phyloP scores from a whole-genome alignment of 371 early-diverging fungal species.

The Blastocladiella emersonii region DNA sequence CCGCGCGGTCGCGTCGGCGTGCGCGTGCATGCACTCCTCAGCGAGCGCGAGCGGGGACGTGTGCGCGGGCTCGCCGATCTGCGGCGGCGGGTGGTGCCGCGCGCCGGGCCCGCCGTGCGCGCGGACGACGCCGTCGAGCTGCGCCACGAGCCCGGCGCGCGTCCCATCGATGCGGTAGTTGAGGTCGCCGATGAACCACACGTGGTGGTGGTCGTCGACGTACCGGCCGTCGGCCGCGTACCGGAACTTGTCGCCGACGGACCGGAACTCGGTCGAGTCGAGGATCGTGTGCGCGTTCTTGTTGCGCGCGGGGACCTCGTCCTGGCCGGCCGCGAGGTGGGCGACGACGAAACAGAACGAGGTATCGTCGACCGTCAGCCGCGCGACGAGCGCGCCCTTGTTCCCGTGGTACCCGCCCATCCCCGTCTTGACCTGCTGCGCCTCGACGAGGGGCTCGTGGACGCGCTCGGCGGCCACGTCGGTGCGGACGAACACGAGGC shows the following conservation, averaged over 20 bases:
- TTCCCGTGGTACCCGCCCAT: constrained; percentile 73
- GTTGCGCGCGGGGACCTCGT: constrained; percentile 52
- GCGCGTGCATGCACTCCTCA: neutral
- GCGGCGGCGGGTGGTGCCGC: neutral
- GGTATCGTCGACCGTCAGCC: constrained; percentile 56
- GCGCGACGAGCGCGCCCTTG: constrained; percentile 76
- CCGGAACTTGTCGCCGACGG: constrained; percentile 16
- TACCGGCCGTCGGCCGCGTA: constrained; percentile 47
- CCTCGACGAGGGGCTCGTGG: constrained; percentile 11
- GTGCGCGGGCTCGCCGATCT: neutral
- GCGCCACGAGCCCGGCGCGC: constrained; percentile 38
- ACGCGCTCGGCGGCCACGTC: constrained; percentile 5
- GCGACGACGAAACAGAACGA: constrained; percentile 72
- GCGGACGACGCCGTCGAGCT: constrained; percentile 15
- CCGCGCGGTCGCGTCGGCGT: neutral
- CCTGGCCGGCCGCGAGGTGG: constrained; percentile 76
- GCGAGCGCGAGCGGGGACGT: neutral
- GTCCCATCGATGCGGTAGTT: constrained; percentile 64
- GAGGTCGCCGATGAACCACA: constrained; percentile 63
- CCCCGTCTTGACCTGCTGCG: constrained; percentile 62
- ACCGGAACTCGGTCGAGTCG: constrained; percentile 7
- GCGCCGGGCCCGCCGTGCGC: neutral
- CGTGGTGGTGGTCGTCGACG: constrained; percentile 61
- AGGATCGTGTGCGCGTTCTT: constrained; percentile 36
- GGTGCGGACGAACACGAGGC: neutral